Evolutionary conservation across 192 early-diverging fungal genomes (phyloP).

Genomic region (Jimgerdemannia lactiflua): DNA sequence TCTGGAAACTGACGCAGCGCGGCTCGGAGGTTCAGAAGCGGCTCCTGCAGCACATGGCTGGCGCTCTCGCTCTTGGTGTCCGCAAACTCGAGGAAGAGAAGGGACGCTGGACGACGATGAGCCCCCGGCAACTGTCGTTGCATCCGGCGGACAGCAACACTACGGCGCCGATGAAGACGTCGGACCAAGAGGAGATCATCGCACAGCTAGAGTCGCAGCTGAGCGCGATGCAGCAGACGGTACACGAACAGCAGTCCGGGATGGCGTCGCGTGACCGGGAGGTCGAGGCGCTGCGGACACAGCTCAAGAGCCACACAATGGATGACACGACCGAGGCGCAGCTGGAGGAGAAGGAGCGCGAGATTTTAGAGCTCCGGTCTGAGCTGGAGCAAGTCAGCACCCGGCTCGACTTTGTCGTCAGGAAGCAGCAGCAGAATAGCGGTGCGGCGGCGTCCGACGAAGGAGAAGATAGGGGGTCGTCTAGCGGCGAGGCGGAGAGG

Average conservation of each 20-base stretch:
- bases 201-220: conserved; percentile 8
- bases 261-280: conserved; percentile 32
- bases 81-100: conserved; percentile 40
- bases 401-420: conserved; percentile 20
- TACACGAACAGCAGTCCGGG: neutral
- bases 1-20: conserved; percentile 45
- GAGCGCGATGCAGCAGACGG: neutral
- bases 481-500: conserved; percentile 4
- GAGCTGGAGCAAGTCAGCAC: conserved; percentile 34
- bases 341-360: conserved; percentile 16
- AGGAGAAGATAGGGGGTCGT: neutral
- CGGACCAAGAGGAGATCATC: conserved; percentile 6
- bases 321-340: conserved; percentile 11
- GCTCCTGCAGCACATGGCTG: conserved; percentile 54
- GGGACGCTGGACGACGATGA: neutral
- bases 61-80: conserved; percentile 43
- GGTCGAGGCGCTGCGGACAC: conserved; percentile 35
- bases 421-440: conserved; percentile 10
- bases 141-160: neutral
- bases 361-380: conserved; percentile 17
- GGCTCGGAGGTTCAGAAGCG: conserved; percentile 40
- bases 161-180: conserved; percentile 11
- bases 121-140: neutral
- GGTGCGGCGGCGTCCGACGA: too few species aligned
- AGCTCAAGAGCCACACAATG: conserved; percentile 24